Conservation (phyloP, 306 rosid genomes). For the Quercus berberidifolia region DNA sequence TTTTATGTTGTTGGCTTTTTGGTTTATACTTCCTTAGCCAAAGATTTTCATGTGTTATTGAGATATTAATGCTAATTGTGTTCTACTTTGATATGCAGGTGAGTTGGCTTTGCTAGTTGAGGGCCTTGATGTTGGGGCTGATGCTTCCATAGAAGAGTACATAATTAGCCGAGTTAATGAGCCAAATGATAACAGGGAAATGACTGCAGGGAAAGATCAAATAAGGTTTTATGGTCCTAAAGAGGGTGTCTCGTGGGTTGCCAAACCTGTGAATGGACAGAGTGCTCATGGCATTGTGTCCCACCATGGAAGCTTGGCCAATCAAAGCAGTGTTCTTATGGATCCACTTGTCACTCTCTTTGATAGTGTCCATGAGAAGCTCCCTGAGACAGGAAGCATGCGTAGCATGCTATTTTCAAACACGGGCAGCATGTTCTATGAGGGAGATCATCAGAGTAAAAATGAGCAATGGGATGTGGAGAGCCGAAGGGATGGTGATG, state of each 20-base stretch:
- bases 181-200: constrained; percentile 47
- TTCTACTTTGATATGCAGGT: constrained; percentile 45
- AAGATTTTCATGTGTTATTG: too few species aligned
- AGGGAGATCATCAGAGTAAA: constrained; percentile 74
- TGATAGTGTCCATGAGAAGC: constrained; percentile 84
- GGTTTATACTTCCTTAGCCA: background rate
- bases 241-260: constrained; percentile 84
- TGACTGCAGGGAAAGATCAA: constrained; percentile 48
- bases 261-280: constrained; percentile 77
- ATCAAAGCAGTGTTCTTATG: constrained; percentile 48
- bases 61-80: too few species aligned
- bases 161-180: constrained; percentile 70
- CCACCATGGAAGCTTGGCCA: constrained; percentile 72
- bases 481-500: constrained; percentile 82
- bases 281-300: constrained; percentile 54
- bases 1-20: background rate
- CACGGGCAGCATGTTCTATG: constrained; percentile 92
- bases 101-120: constrained; percentile 96
- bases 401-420: constrained; percentile 83
- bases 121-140: constrained; percentile 88
- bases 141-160: constrained; percentile 81
- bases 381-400: constrained; percentile 83
- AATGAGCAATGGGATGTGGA: constrained; percentile 94
- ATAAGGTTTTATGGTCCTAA: constrained; percentile 70
- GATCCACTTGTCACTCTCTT: constrained; percentile 93